Conservation (phyloP, 2,329 filamentous ascomycete species). For the Fusarium agapanthi region DNA sequence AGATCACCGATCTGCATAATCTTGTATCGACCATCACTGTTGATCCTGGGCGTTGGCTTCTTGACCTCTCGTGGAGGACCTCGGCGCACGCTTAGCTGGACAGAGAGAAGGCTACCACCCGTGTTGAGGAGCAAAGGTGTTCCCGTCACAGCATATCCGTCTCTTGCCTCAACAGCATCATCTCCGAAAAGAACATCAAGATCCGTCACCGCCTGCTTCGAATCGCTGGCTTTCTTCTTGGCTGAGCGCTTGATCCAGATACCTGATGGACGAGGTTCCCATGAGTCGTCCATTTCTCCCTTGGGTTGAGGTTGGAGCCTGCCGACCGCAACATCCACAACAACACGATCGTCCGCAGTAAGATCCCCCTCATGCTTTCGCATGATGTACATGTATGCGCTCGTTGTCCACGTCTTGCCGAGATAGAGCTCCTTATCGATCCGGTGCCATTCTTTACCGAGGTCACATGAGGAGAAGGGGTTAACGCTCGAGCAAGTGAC, state of each 20-base stretch:
- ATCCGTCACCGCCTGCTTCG: constrained; percentile 77
- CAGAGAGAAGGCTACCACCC: constrained; percentile 68
- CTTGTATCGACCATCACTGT: constrained; percentile 93
- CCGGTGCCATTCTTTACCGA: constrained; percentile 80
- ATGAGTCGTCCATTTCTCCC: constrained; percentile 65
- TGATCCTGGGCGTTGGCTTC: constrained; percentile 79
- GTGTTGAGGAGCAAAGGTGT: constrained; percentile 77
- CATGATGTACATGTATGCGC: constrained; percentile 83
- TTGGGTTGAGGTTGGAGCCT: constrained; percentile 69
- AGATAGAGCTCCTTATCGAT: constrained; percentile 92
- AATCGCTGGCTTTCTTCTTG: constrained; percentile 78
- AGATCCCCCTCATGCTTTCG: constrained; percentile 89
- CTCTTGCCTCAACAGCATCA: constrained; percentile 88
- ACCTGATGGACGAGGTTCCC: constrained; percentile 81
- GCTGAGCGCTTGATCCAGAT: constrained; percentile 83
- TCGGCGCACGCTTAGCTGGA: constrained; percentile 80
- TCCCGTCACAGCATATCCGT: constrained; percentile 83
- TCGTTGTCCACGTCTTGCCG: constrained; percentile 75
- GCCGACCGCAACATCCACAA: constrained; percentile 81
- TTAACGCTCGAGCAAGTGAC: constrained; percentile 80
- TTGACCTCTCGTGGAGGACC: constrained; percentile 71
- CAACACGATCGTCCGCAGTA: constrained; percentile 75
- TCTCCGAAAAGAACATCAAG: constrained; percentile 89
- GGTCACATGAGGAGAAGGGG: constrained; percentile 76
- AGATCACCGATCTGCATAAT: constrained; percentile 97